Base-by-base conservation (phyloP, 164 flowering plant genomes). In the Buxus sempervirens region DNA sequence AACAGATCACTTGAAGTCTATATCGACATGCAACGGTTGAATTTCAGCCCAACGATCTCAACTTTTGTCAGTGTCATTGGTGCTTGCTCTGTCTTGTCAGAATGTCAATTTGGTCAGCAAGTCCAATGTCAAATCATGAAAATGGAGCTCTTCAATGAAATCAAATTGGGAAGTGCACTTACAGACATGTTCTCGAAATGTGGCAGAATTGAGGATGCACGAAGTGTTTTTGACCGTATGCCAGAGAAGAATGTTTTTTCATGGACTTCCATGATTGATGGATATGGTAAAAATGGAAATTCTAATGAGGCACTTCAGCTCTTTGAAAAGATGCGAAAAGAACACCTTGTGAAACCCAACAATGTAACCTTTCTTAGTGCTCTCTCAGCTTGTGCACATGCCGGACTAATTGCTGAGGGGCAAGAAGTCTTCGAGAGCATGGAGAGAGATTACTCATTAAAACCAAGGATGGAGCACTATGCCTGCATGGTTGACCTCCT, bases 221-320 rank as follows among this genome's bases (percentile, higher is more conserved):
- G 85, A 41, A 79, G 72, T 70, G 71, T 94, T 19, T 94, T 94
- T 49, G 84, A 88, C 42, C 56, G 76, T 66, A 90, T 91, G 97
- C 79, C 70, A 9, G 72, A 71, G 19, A 88, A 74, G 78, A 94
- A 94, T 74, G 91, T 94, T 12, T 82, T 91, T 61, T 80, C 97
- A 5, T 94, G 97, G 97, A 89, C 98, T 62, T 90, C 98, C 22
- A 89, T 95, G 96, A 89, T 95, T 42, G 98, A 92, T 75, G 98
- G 98, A 22, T 90, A 88, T 77, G 98, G 98, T 22, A 95, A 89
- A 74, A 90, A 90, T 81, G 99, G 98, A 41, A 62, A 80, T 28
- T 77, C 91, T 2, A 23, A 61, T 64, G 80, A 87, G 78, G 90
- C 97, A 1, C 86, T 95, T 41, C 67, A 76, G 38, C 85, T 95